Base-by-base conservation (phyloP, 441 rosid genomes). In the Pelargonium citronellum region DNA sequence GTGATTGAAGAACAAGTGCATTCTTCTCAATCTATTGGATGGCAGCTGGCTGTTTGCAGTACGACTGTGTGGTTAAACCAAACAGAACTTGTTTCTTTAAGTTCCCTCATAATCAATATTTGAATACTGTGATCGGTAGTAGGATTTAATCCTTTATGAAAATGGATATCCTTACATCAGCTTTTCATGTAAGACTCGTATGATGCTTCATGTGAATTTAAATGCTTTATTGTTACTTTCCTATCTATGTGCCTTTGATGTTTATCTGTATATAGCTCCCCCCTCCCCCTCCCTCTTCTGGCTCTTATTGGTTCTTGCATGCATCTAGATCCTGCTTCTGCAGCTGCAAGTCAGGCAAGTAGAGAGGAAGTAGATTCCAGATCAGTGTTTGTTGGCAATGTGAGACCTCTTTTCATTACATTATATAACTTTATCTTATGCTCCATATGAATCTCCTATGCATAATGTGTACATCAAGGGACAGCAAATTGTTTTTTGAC, bases 341-440 rank as follows among this genome's bases (percentile, higher is more conserved):
- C 80, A 69, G 47, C 78, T 74, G 71, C 76, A 1, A 80, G 80
- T 71, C 91, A 83, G 69, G 83, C 79, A 66, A 87, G 72, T 69
- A 81, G 68, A 75, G 90, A 86, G 71, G 90, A 86, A 79, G 79
- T 86, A 58, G 91, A 87, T 81, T 78, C 87, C 61, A 83, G 91
- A 64, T 85, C 89, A 4, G 69, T 87, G 69, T 87, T 87, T 66
- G 87, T 87, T 74, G 91, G 91, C 79, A 87, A 87, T 82, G 91
- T 82, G 79, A 85, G 89, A 66, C 62, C 41, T 30, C 75, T 58
- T 73, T 60, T 67, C 41, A 17, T 75, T 44, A 7, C 39, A 30
- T 51, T n/a, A 10, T 37, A 57, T 11, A 12, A 27, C 37, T 57
- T 51, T 71, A 5, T 8, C 46, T 57, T 61, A 43, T 62, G 51